Base-by-base conservation (phyloP, 345 rosid species). In the Bruguiera sexangula region DNA sequence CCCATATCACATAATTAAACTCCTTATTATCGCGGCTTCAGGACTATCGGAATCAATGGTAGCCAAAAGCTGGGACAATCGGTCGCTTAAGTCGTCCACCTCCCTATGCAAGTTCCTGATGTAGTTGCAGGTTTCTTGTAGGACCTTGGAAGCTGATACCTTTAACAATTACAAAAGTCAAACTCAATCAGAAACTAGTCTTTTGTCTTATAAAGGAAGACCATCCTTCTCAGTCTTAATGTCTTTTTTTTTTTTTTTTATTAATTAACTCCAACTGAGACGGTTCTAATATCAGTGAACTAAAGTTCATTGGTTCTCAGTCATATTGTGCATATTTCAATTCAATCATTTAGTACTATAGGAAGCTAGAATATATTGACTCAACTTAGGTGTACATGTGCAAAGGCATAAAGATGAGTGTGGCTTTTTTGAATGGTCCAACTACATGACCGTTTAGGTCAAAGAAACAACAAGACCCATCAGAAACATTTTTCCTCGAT, bases 121-220 rank as follows among this genome's bases (percentile, higher is more conserved):
- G 76, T 94, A 89, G 80, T 88, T 88, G 88, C 99, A 94, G 18
- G 99, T 94, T 78, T 94, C 99, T 65, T 91, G 97, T 65, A 94
- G 82, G 55, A 94, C 97, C 79, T 83, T 94, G 3, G 99, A 84
- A 56, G 96, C 95, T 62, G 99, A 89, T 67, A 82, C 96, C 98
- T 94, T 69, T 63, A 18, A 34, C 54, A 8, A 26, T 21, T 19
- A 50, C 24, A 39, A 69, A 24, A 63, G 20, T 57, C 29, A 69
- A 58, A 20, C 27, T 59, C 29, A 67, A 24, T 73, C 46, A n/a
- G 18, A 20, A 10, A 57, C 36, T 52, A 37, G 34, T 69, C 55
- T 52, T 55, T 63, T 56, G 34, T 60, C 54, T 39, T 24, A 61
- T 29, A 64, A 67, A 34, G 15, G 59, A 19, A 21, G 10, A 4